These are phyloP conservation scores for Atalantia buxifolia DNA, from an alignment of 345 rosid species.

Conservation along the genomic window DNA sequence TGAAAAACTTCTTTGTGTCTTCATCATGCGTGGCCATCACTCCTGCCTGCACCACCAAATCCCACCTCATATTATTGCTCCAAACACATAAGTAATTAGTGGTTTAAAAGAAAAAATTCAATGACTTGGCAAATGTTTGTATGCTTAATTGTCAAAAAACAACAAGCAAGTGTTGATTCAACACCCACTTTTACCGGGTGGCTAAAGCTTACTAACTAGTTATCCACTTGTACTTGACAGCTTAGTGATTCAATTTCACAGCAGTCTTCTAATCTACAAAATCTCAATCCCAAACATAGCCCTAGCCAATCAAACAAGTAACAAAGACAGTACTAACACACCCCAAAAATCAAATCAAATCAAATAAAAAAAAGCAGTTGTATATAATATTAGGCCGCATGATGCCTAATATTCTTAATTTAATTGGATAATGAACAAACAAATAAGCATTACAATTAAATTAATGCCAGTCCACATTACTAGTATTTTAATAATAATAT, in stretches of 20 bases:
- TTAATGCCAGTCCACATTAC: neutral
- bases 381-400: neutral
- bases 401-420: neutral
- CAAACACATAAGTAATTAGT: neutral
- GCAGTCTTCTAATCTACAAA: neutral
- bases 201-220: neutral
- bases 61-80: neutral
- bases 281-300: neutral
- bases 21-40: constrained; percentile 94
- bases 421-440: neutral
- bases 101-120: neutral
- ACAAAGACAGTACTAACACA: neutral
- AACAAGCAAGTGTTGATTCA: neutral
- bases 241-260: neutral
- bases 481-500: neutral
- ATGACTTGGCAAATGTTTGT: neutral
- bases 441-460: neutral
- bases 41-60: constrained; percentile 59
- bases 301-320: neutral
- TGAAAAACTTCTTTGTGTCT: constrained; percentile 85
- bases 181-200: neutral
- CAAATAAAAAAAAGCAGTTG: neutral
- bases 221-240: neutral
- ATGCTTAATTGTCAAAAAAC: neutral
- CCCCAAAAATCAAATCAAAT: neutral